These are phyloP conservation scores for Paratinospora sagittata DNA, from an alignment of 164 flowering plant species.

Conservation along the genomic window DNA sequence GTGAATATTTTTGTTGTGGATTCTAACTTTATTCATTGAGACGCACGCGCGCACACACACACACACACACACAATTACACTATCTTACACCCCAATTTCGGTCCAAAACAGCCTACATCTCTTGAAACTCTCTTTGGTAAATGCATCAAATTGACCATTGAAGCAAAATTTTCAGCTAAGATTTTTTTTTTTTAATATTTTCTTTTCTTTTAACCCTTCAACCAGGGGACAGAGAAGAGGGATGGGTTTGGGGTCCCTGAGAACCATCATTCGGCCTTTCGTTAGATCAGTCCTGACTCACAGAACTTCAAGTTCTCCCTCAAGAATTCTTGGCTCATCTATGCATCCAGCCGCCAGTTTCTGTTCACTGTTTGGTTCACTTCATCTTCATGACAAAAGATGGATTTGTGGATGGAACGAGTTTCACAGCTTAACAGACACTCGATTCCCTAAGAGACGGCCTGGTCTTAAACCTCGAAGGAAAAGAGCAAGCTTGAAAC, in stretches of 20 bases:
- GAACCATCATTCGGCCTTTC: constrained; percentile 47
- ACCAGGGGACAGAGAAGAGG: neutral
- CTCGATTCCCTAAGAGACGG: constrained; percentile 68
- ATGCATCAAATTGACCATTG: neutral
- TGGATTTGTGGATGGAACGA: constrained; percentile 29
- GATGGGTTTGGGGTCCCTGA: constrained; percentile 53
- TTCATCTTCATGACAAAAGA: constrained; percentile 23
- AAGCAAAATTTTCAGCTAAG: neutral
- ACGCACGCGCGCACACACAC: neutral
- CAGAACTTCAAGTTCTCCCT: constrained; percentile 6
- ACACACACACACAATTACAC: neutral
- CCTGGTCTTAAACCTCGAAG: constrained; percentile 49
- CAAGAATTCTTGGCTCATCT: constrained; percentile 6
- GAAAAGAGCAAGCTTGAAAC: constrained; percentile 63
- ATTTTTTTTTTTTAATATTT: neutral
- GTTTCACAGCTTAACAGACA: constrained; percentile 65
- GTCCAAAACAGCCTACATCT: neutral
- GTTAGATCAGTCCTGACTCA: constrained; percentile 29
- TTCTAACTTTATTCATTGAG: neutral
- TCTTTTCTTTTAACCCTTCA: neutral
- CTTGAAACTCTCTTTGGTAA: neutral
- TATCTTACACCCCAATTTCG: neutral
- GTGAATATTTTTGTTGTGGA: no score
- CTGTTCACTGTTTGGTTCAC: constrained; percentile 13
- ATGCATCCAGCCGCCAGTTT: constrained; percentile 18